These are phyloP conservation scores for Coemansia sp. DNA, from an alignment of 192 early-diverging fungal species.

Conservation along the genomic window DNA sequence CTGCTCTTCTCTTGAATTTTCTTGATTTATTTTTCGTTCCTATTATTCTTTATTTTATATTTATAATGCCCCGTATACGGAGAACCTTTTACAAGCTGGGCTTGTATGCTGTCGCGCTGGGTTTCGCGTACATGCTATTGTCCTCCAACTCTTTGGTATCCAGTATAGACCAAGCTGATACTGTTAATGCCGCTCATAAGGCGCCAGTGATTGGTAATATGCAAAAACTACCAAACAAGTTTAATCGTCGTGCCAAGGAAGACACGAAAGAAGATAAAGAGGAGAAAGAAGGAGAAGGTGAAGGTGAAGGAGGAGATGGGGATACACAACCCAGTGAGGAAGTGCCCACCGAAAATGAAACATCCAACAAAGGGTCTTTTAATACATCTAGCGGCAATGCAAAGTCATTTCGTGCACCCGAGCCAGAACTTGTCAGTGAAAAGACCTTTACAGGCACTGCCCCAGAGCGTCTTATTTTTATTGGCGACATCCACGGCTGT, in stretches of 20 bases:
- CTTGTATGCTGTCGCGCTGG: neutral
- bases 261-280: neutral
- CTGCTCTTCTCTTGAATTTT: neutral
- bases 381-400: neutral
- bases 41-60: neutral
- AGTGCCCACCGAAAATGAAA: neutral
- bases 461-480: slow-evolving; percentile 56
- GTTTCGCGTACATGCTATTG: neutral
- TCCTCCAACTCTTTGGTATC: neutral
- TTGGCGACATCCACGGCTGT: slow-evolving; percentile 72
- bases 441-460: neutral
- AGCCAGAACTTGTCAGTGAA: slow-evolving; percentile 14
- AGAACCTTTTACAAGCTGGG: neutral
- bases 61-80: neutral
- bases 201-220: neutral
- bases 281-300: neutral
- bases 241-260: neutral
- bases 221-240: neutral
- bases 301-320: neutral
- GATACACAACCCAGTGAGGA: neutral
- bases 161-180: neutral
- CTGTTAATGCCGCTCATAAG: neutral
- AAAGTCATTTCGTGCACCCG: slow-evolving; percentile 24
- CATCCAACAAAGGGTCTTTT: neutral
- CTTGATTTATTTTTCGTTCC: neutral